phyloP scores from a whole-genome alignment of 1,284 basidiomycete species.

The Trichosporon sp. region DNA sequence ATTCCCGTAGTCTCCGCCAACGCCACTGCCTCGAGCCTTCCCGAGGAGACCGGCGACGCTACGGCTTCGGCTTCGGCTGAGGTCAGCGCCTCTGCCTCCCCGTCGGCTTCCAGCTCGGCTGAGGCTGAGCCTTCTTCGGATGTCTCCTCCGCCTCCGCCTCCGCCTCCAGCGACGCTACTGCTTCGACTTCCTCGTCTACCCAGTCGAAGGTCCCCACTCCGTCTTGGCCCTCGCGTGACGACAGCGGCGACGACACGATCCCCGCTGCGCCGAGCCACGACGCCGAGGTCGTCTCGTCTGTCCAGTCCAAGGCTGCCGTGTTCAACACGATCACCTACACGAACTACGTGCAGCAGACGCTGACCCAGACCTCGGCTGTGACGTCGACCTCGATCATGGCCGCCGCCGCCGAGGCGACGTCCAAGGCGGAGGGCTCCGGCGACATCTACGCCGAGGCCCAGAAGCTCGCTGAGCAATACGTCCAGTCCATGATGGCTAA shows the following conservation, averaged over 20 bases:
- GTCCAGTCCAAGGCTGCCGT: slow-evolving; percentile 29
- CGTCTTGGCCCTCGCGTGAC: slow-evolving; percentile 15
- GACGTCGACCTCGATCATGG: slow-evolving; percentile 9
- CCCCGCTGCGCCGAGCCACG: slow-evolving; percentile 27
- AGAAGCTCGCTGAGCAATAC: slow-evolving; percentile 34
- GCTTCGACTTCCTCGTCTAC: background rate
- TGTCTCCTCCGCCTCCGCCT: background rate
- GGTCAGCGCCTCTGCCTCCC: slow-evolving; percentile 8
- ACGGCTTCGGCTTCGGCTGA: background rate
- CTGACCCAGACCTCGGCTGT: slow-evolving; percentile 12
- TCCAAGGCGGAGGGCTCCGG: background rate
- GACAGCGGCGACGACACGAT: slow-evolving; percentile 31
- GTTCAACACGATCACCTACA: slow-evolving; percentile 39
- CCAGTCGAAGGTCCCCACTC: slow-evolving; percentile 9
- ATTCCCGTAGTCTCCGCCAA: slow-evolving; percentile 1
- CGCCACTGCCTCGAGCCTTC: background rate
- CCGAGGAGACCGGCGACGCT: background rate
- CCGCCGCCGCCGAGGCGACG: background rate
- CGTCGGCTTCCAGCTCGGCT: background rate
- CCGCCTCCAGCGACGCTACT: background rate
- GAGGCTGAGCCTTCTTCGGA: background rate
- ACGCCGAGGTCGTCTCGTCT: slow-evolving; percentile 26
- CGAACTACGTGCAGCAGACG: slow-evolving; percentile 27
- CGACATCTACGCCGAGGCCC: slow-evolving; percentile 23
- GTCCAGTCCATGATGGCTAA: slow-evolving; percentile 25